phyloP scores from a whole-genome alignment of 257 asterid species.

The Galeopsis tetrahit region DNA sequence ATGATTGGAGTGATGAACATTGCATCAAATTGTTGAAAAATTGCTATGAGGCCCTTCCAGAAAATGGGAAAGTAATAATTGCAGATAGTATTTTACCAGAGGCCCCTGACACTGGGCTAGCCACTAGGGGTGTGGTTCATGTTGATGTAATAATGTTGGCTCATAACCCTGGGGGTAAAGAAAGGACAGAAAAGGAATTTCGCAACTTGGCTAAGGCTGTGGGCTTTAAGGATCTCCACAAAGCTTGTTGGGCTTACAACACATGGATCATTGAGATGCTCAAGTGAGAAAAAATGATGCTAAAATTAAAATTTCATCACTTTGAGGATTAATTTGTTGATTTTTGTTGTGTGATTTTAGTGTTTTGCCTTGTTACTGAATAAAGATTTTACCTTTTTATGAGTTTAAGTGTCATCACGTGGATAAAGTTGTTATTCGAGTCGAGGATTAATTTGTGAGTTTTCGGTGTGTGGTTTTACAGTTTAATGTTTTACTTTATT shows the following conservation, averaged over 20 bases:
- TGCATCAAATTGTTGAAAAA: slow-evolving; percentile 75
- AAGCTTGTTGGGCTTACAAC: slow-evolving; percentile 66
- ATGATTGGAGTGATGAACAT: slow-evolving; percentile 89
- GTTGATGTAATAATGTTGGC: slow-evolving; percentile 85
- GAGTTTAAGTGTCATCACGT: no score
- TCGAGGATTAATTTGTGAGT: no score
- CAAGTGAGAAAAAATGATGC: slow-evolving; percentile 41
- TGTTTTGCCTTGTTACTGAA: not conserved
- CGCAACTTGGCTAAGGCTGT: slow-evolving; percentile 66
- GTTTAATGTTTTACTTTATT: no score
- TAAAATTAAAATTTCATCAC: not conserved
- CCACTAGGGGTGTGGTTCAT: slow-evolving; percentile 64
- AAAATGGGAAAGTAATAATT: slow-evolving; percentile 77
- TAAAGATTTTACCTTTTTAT: no score
- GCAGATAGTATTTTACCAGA: slow-evolving; percentile 79
- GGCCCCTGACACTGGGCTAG: slow-evolving; percentile 59
- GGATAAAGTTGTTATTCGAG: no score
- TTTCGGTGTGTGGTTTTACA: no score
- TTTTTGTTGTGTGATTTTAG: slow-evolving; percentile 9
- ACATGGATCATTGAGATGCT: slow-evolving; percentile 79
- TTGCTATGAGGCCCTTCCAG: slow-evolving; percentile 74
- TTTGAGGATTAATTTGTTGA: no score
- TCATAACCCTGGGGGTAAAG: slow-evolving; percentile 92
- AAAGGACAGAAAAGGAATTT: slow-evolving; percentile 90
- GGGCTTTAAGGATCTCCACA: slow-evolving; percentile 63